Evolutionary conservation across 371 early-diverging fungal genomes (phyloP).

Genomic region (Lichtheimia hyalospora): DNA sequence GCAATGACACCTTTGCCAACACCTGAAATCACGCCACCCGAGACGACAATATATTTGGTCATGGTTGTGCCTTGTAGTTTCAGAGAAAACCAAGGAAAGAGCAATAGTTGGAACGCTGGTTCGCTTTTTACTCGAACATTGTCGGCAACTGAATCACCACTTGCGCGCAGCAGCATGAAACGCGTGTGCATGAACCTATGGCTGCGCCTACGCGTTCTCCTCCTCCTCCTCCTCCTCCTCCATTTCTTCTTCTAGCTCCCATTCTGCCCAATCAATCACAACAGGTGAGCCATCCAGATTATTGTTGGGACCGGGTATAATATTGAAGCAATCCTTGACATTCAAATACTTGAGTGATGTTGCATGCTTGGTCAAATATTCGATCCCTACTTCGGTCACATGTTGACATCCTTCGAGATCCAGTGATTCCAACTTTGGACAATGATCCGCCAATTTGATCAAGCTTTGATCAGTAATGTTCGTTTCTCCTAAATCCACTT

Average conservation of each 20-base stretch:
- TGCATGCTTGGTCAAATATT: neutral
- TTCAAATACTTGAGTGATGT: neutral
- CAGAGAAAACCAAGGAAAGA: neutral
- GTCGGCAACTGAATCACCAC: neutral
- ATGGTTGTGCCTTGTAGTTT: conserved; percentile 15
- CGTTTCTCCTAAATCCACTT: neutral
- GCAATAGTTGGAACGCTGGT: neutral
- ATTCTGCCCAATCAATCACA: neutral
- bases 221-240: neutral
- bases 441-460: neutral
- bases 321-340: neutral
- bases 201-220: no score
- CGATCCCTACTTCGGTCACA: neutral
- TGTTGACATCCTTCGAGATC: neutral
- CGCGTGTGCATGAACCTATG: neutral
- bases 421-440: neutral
- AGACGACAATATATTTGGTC: conserved; percentile 96
- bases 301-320: neutral
- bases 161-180: neutral
- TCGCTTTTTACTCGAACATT: neutral
- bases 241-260: neutral
- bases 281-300: neutral
- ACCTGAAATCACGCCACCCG: conserved; percentile 98
- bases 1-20: conserved; percentile 99
- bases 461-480: neutral